Conservation (phyloP, 2,329 filamentous ascomycete genomes). For the Arthrocladium fulminans region DNA sequence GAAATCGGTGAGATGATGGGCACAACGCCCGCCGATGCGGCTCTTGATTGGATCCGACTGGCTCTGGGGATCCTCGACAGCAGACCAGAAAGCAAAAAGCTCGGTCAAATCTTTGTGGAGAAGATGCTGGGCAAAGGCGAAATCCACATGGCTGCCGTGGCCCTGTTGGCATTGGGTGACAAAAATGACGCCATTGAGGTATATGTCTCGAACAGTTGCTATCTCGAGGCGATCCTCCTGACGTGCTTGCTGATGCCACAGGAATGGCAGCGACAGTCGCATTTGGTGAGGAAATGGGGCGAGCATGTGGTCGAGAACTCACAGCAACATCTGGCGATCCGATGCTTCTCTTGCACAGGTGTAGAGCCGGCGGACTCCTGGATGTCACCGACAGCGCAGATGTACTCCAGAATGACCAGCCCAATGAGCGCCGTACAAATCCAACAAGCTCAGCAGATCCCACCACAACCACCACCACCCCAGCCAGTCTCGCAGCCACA, state of each 20-base stretch:
- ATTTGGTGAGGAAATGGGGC: slow-evolving; percentile 88
- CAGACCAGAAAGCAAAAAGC: slow-evolving; percentile 71
- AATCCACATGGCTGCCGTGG: slow-evolving; percentile 82
- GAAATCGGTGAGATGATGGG: slow-evolving; percentile 63
- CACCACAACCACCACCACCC: not conserved
- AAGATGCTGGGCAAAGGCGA: slow-evolving; percentile 82
- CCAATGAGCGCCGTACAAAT: slow-evolving; percentile 28
- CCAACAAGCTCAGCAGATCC: slow-evolving; percentile 2
- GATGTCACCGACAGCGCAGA: slow-evolving; percentile 71
- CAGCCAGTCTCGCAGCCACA: not conserved
- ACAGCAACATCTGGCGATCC: slow-evolving; percentile 80
- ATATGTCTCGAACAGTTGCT: slow-evolving; percentile 83
- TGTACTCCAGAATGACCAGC: slow-evolving; percentile 39
- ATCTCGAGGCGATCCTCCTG: slow-evolving; percentile 85
- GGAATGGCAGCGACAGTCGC: slow-evolving; percentile 85
- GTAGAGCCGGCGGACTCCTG: slow-evolving; percentile 77
- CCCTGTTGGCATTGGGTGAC: slow-evolving; percentile 86
- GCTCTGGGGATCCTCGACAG: slow-evolving; percentile 81
- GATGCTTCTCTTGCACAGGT: slow-evolving; percentile 86
- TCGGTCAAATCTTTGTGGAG: slow-evolving; percentile 84
- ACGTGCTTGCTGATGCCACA: slow-evolving; percentile 72
- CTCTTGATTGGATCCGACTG: slow-evolving; percentile 93
- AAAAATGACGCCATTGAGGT: slow-evolving; percentile 92
- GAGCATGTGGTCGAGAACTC: slow-evolving; percentile 80
- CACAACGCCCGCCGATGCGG: slow-evolving; percentile 75